Percentiles rank a stretch among this genome's conserved stretches.
Conservation (phyloP, 768 basidiomycete species). For the Agaricus blazei region DNA sequence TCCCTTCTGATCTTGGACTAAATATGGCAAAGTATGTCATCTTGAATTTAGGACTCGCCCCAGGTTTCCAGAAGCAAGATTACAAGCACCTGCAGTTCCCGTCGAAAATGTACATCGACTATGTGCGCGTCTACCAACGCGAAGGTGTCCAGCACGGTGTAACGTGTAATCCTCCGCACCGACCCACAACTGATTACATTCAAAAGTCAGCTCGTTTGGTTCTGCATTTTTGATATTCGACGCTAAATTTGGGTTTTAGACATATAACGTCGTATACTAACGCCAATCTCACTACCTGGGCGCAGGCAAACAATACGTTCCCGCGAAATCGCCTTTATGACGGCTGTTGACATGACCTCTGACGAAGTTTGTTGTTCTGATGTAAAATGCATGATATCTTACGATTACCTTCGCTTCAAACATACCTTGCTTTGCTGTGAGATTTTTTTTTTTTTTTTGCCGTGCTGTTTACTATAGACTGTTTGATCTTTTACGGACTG, state of each 20-base stretch:
- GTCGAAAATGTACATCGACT: constrained; percentile 78
- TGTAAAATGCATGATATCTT: constrained; percentile 1
- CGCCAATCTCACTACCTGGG: constrained; percentile 86
- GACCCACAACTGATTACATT: constrained; percentile 83
- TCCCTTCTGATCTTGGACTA: constrained; percentile 4
- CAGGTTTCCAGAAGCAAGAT: constrained; percentile 70
- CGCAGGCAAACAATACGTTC: constrained; percentile 65
- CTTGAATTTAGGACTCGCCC: constrained; percentile 79
- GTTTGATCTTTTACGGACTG: neutral
- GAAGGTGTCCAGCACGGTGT: constrained; percentile 61
- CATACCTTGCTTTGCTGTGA: constrained; percentile 1
- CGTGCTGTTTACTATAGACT: neutral
- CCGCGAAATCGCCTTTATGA: constrained; percentile 58
- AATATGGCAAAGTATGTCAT: constrained; percentile 59
- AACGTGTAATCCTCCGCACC: constrained; percentile 73
- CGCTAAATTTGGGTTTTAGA: constrained; percentile 17
- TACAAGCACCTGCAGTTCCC: constrained; percentile 75
- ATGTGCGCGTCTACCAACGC: constrained; percentile 85
- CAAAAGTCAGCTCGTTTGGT: constrained; percentile 36
- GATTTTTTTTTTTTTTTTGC: neutral
- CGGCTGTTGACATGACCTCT: constrained; percentile 26
- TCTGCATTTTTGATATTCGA: neutral
- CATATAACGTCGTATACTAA: constrained; percentile 60
- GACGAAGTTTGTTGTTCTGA: neutral
- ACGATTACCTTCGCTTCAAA: constrained; percentile 1